phyloP scores from a whole-genome alignment of 768 basidiomycete species.

The Rossbeevera mucosa region DNA sequence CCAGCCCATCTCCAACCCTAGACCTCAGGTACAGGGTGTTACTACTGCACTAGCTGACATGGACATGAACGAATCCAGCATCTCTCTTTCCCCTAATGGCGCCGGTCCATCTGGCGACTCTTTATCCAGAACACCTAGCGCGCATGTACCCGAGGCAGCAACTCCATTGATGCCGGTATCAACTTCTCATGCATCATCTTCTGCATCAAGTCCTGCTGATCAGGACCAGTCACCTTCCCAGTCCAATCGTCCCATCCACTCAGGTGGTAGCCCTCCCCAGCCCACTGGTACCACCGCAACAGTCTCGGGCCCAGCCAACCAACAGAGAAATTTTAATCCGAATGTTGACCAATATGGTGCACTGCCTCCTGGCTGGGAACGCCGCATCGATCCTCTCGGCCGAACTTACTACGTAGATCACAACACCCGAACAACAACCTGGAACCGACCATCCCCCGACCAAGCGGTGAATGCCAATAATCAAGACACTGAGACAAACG shows the following conservation, averaged over 20 bases:
- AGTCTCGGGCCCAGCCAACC: constrained; percentile 40
- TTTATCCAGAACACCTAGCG: constrained; percentile 62
- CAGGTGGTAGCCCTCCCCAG: constrained; percentile 27
- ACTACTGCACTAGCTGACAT: constrained; percentile 58
- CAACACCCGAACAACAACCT: constrained; percentile 95
- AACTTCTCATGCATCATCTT: constrained; percentile 27
- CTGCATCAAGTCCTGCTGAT: constrained; percentile 28
- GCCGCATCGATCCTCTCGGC: constrained; percentile 93
- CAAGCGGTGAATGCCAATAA: constrained; percentile 66
- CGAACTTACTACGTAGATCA: constrained; percentile 99
- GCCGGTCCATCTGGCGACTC: constrained; percentile 31
- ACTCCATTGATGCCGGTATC: constrained; percentile 41
- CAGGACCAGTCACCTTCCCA: constrained; percentile 26
- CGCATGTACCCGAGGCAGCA: constrained; percentile 56
- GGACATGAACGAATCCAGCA: constrained; percentile 54
- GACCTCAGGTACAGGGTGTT: constrained; percentile 62
- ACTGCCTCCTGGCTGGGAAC: constrained; percentile 91
- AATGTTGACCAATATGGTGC: constrained; percentile 92
- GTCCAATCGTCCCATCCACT: constrained; percentile 35
- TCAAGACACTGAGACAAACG: constrained; percentile 76
- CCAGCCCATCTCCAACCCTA: constrained; percentile 80
- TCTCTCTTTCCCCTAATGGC: constrained; percentile 52
- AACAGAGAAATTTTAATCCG: constrained; percentile 86
- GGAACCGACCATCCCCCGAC: constrained; percentile 86
- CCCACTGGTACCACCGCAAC: constrained; percentile 24